Evolutionary conservation across 176 grass and related monocot genomes (phyloP).

Genomic region (Chrysopogon serrulatus): DNA sequence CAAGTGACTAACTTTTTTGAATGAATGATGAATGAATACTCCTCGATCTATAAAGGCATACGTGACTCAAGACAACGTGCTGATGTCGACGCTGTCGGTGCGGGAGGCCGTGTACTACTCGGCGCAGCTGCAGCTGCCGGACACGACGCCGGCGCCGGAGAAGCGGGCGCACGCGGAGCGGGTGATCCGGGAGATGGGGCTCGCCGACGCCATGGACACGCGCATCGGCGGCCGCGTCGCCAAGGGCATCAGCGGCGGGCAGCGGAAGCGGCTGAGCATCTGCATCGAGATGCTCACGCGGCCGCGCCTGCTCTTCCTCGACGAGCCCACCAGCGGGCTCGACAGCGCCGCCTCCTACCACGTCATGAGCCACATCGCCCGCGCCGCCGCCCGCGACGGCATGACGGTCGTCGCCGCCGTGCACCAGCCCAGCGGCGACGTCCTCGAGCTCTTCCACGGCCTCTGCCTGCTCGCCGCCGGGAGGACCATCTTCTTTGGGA

Average conservation of each 20-base stretch:
- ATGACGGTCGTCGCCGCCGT: conserved; percentile 52
- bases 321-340: conserved; percentile 45
- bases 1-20: too few relatives aligned
- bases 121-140: conserved; percentile 59
- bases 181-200: conserved; percentile 59
- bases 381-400: neutral
- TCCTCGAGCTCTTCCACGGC: conserved; percentile 49
- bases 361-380: conserved; percentile 42
- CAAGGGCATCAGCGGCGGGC: conserved; percentile 61
- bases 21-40: too few relatives aligned
- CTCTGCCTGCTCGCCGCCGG: conserved; percentile 48
- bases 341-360: conserved; percentile 61
- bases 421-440: conserved; percentile 58
- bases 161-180: conserved; percentile 40
- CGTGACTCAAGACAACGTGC: conserved; percentile 69
- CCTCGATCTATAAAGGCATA: conserved; percentile 45
- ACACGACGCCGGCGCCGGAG: conserved; percentile 28
- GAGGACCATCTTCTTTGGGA: conserved; percentile 50
- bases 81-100: conserved; percentile 61
- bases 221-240: conserved; percentile 46
- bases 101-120: conserved; percentile 59
- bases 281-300: conserved; percentile 58
- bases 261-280: conserved; percentile 56
- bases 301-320: conserved; percentile 47
- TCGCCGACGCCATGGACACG: conserved; percentile 45